phyloP scores from a whole-genome alignment of 1,139 yeast genomes.

The Eremothecium cymbalariae region DNA sequence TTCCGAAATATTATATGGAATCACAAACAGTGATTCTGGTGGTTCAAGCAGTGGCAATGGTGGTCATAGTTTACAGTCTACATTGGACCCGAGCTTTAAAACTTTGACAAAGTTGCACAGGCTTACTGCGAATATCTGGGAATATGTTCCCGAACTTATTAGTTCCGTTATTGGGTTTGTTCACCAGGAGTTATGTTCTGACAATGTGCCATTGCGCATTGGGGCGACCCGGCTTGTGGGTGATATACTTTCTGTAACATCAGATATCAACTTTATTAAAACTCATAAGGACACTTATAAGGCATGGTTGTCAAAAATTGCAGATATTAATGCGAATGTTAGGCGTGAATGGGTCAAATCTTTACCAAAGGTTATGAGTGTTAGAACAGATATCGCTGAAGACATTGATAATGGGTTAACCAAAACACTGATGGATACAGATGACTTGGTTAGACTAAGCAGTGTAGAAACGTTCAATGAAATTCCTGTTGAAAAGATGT shows the following conservation, averaged over 20 bases:
- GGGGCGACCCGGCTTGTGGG: conserved; percentile 74
- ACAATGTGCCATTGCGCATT: conserved; percentile 52
- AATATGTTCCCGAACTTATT: conserved; percentile 63
- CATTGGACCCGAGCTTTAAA: conserved; percentile 33
- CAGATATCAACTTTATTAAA: conserved; percentile 50
- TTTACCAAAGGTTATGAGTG: conserved; percentile 39
- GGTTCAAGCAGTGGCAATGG: not conserved
- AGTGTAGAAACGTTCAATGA: conserved; percentile 46
- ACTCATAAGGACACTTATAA: conserved; percentile 56
- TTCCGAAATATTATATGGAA: conserved; percentile 62
- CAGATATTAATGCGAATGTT: conserved; percentile 59
- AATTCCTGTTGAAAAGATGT: conserved; percentile 37
- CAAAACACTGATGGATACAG: conserved; percentile 66
- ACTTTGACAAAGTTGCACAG: conserved; percentile 53
- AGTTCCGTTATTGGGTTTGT: conserved; percentile 70
- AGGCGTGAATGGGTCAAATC: conserved; percentile 65
- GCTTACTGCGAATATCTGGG: conserved; percentile 66
- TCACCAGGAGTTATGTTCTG: conserved; percentile 73
- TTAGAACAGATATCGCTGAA: conserved; percentile 41
- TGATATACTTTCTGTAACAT: conserved; percentile 45
- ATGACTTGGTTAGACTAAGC: conserved; percentile 60
- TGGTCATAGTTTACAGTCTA: conserved; percentile 9
- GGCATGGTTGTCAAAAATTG: conserved; percentile 66
- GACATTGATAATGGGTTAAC: conserved; percentile 54
- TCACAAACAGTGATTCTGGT: conserved; percentile 29